phyloP scores from a whole-genome alignment of 495 filamentous ascomycete genomes.

The Pseudomonodictys pantanalensis region DNA sequence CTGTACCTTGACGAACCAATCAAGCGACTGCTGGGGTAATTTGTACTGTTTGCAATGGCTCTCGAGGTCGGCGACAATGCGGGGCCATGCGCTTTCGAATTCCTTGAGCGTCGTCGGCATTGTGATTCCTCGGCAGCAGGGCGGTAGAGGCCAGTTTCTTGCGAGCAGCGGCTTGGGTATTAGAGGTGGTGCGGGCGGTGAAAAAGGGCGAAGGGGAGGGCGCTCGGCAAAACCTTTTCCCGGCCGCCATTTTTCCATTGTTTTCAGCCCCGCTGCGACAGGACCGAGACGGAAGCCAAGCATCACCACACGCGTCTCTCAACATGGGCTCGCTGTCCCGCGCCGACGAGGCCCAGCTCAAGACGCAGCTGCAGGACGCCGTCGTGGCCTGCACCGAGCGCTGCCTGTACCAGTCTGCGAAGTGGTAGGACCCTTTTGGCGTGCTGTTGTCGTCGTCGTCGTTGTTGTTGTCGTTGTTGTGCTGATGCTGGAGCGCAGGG shows the following conservation, averaged over 20 bases:
- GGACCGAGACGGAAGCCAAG: not conserved
- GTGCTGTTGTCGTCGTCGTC: not conserved
- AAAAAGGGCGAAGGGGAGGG: too few relatives aligned
- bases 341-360: constrained; percentile 46
- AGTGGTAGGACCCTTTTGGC: constrained; percentile 64
- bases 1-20: constrained; percentile 83
- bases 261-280: not conserved
- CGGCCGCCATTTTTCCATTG: too few relatives aligned
- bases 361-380: constrained; percentile 72
- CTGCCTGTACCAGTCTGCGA: constrained; percentile 93
- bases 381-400: constrained; percentile 88
- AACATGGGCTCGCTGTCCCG: constrained; percentile 22
- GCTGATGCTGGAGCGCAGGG: constrained; percentile 54
- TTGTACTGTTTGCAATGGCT: constrained; percentile 74
- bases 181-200: too few relatives aligned
- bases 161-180: too few relatives aligned
- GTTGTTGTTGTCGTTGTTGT: too few relatives aligned
- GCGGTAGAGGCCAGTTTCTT: too few relatives aligned
- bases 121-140: constrained; percentile 2
- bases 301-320: not conserved
- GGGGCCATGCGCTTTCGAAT: constrained; percentile 86
- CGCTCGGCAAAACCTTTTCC: too few relatives aligned
- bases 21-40: constrained; percentile 73
- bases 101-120: constrained; percentile 66
- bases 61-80: constrained; percentile 71